phyloP scores from a whole-genome alignment of 768 basidiomycete species.

The Pholiota molesta region DNA sequence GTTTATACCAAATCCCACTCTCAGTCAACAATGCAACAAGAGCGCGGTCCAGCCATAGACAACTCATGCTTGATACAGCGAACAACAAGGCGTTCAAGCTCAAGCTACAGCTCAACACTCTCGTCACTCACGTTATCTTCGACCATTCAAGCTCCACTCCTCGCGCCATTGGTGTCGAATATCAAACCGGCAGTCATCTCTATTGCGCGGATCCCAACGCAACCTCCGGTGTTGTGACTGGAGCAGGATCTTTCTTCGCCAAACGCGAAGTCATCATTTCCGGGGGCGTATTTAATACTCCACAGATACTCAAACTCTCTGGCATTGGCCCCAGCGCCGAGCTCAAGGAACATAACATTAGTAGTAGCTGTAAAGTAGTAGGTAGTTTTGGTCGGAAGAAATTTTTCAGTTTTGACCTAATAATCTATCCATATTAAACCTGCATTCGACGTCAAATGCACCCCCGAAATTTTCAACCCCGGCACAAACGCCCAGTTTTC shows the following conservation, averaged over 20 bases:
- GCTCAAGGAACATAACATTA: constrained; percentile 46
- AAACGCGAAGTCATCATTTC: constrained; percentile 59
- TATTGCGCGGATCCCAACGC: constrained; percentile 10
- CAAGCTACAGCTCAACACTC: constrained; percentile 57
- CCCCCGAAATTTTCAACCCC: too few species aligned
- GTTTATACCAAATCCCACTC: constrained; percentile 10
- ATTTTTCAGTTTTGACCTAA: too few species aligned
- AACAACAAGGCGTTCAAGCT: constrained; percentile 41
- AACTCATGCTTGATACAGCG: constrained; percentile 7
- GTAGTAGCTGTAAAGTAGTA: too few species aligned
- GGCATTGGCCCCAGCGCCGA: constrained; percentile 57
- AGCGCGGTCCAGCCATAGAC: constrained; percentile 10
- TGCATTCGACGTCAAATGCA: too few species aligned
- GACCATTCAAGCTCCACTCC: constrained; percentile 52
- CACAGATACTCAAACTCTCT: constrained; percentile 53
- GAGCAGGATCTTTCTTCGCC: constrained; percentile 45
- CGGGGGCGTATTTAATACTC: constrained; percentile 51
- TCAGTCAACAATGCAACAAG: constrained; percentile 3
- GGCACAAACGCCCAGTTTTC: too few species aligned
- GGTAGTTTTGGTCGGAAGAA: too few species aligned
- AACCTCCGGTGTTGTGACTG: constrained; percentile 15
- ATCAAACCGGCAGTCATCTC: constrained; percentile 13
- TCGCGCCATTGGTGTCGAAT: constrained; percentile 40
- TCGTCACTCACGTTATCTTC: constrained; percentile 54
- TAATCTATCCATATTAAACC: too few species aligned